Conservation (phyloP, 2,329 filamentous ascomycete species). For the Fusarium staphyleae region DNA sequence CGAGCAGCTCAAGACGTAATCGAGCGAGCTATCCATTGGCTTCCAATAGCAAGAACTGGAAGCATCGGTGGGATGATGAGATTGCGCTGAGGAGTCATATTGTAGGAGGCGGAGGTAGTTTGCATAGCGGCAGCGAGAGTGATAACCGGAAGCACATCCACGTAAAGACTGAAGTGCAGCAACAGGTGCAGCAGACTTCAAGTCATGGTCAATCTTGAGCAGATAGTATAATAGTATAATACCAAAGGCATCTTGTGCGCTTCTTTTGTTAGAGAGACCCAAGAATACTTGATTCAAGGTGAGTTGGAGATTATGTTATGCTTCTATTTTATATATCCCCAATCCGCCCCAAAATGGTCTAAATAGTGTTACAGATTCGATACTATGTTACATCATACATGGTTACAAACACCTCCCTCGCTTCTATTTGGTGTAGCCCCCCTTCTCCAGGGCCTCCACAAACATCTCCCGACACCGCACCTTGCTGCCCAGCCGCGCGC, state of each 20-base stretch:
- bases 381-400: constrained; percentile 26
- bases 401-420: constrained; percentile 1
- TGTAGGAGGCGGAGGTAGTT: background rate
- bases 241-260: too few relatives aligned
- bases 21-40: background rate
- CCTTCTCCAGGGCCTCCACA: constrained; percentile 57
- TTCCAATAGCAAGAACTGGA: background rate
- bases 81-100: background rate
- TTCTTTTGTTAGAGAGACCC: too few relatives aligned
- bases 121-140: background rate
- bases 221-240: too few relatives aligned
- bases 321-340: constrained; percentile 15
- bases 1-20: background rate
- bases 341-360: constrained; percentile 17
- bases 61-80: background rate
- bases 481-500: constrained; percentile 82
- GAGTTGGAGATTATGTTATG: background rate
- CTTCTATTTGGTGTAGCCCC: constrained; percentile 41
- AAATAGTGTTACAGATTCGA: constrained; percentile 26
- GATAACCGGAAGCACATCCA: background rate
- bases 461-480: constrained; percentile 87
- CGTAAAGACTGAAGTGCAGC: background rate
- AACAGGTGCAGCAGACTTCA: too few relatives aligned
- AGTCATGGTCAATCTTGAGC: background rate
- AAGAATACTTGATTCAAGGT: too few relatives aligned